These are phyloP conservation scores for Chlorencoelia australis DNA, from an alignment of 2,329 filamentous ascomycete genomes.

Conservation along the genomic window DNA sequence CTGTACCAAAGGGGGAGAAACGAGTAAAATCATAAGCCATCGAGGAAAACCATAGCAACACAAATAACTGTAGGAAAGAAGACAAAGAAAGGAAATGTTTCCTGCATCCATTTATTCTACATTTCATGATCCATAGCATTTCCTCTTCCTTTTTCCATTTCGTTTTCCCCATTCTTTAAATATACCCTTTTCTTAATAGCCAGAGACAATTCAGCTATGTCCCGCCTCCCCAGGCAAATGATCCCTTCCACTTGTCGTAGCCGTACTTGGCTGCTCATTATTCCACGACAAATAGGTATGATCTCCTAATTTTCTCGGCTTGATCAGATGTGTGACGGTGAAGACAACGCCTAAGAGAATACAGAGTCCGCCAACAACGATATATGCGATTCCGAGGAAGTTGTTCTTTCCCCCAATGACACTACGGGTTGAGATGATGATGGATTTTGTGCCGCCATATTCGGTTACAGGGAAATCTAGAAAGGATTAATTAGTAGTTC, in stretches of 20 bases:
- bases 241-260: conserved; percentile 46
- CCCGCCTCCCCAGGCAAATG: conserved; percentile 3
- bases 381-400: conserved; percentile 91
- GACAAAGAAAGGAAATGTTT: too few relatives aligned
- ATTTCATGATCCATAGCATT: too few relatives aligned
- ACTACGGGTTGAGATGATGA: conserved; percentile 80
- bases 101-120: too few relatives aligned
- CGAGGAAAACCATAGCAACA: background rate
- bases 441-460: conserved; percentile 81
- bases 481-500: background rate
- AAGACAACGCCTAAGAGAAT: conserved; percentile 82
- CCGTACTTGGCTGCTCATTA: conserved; percentile 51
- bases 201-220: too few relatives aligned
- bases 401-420: conserved; percentile 93
- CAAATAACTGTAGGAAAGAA: background rate
- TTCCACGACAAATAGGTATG: conserved; percentile 98
- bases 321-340: conserved; percentile 81
- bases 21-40: too few relatives aligned
- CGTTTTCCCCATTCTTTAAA: too few relatives aligned
- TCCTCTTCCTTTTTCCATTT: too few relatives aligned
- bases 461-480: conserved; percentile 69
- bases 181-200: too few relatives aligned
- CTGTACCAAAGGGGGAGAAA: too few relatives aligned
- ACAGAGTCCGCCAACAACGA: conserved; percentile 88
- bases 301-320: conserved; percentile 93